Evolutionary conservation across 208 protist species (phyloP).

Genomic region (Trypanosoma melophagium): DNA sequence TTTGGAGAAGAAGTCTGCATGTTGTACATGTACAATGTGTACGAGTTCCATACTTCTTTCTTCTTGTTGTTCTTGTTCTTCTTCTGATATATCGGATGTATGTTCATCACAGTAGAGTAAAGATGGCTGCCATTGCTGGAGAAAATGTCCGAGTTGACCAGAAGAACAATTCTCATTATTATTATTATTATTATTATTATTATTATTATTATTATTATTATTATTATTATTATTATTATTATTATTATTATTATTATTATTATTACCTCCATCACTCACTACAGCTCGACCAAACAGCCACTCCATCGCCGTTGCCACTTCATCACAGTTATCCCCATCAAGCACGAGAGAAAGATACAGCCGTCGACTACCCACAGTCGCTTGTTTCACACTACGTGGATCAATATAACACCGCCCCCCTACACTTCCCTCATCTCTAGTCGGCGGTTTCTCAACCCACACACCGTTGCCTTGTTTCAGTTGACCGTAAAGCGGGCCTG

Average conservation of each 20-base stretch:
- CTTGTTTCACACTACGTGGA: conserved; percentile 54
- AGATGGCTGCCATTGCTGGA: conserved; percentile 21
- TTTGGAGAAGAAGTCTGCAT: conserved; percentile 17
- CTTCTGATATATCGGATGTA: background rate
- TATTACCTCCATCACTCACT: background rate
- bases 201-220: background rate
- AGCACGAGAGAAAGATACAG: conserved; percentile 77
- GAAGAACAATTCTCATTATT: background rate
- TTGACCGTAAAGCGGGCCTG: conserved; percentile 65
- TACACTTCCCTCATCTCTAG: background rate
- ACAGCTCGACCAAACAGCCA: conserved; percentile 36
- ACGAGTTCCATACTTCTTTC: background rate
- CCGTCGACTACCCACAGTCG: conserved; percentile 48
- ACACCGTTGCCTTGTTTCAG: conserved; percentile 68
- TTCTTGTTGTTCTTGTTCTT: conserved; percentile 1
- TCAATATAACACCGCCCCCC: conserved; percentile 31
- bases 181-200: background rate
- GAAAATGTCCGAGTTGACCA: conserved; percentile 13
- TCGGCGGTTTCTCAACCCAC: conserved; percentile 12
- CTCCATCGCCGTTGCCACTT: conserved; percentile 46
- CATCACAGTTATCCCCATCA: conserved; percentile 48
- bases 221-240: background rate
- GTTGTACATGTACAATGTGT: conserved; percentile 31
- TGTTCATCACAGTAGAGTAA: conserved; percentile 20
- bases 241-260: background rate